These are phyloP conservation scores for Chlamydomonas applanata DNA, from an alignment of 139 green algal species.

Conservation along the genomic window DNA sequence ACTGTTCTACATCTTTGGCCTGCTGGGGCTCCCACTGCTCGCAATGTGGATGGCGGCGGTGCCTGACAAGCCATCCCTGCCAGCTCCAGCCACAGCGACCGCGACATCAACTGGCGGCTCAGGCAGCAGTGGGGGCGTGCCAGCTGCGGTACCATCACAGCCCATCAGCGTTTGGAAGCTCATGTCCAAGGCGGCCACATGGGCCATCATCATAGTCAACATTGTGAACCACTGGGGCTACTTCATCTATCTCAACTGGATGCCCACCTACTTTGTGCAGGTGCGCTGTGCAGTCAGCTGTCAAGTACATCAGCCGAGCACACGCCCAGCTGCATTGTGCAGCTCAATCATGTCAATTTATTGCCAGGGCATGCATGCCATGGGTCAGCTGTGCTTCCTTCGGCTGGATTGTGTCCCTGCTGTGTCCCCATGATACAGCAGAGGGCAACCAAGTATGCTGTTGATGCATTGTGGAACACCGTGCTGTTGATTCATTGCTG, in stretches of 20 bases:
- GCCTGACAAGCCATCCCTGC: constrained; percentile 29
- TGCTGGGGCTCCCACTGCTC: constrained; percentile 70
- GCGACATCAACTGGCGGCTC: background rate
- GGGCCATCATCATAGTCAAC: constrained; percentile 88
- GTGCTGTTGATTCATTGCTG: too few species aligned
- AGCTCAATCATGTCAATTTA: too few species aligned
- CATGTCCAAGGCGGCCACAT: constrained; percentile 58
- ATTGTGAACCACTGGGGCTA: constrained; percentile 88
- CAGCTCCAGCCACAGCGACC: background rate
- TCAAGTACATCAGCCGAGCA: too few species aligned
- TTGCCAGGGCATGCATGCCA: background rate
- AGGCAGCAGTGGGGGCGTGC: background rate
- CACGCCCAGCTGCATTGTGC: too few species aligned
- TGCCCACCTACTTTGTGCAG: constrained; percentile 88
- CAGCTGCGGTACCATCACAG: background rate
- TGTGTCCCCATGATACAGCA: too few species aligned
- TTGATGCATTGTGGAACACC: too few species aligned
- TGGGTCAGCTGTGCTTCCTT: too few species aligned
- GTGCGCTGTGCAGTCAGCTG: constrained; percentile 31
- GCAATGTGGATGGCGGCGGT: constrained; percentile 65
- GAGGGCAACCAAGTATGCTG: too few species aligned
- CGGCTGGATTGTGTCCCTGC: too few species aligned
- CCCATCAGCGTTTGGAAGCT: constrained; percentile 28
- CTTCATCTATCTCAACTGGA: constrained; percentile 95
- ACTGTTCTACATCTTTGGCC: constrained; percentile 80